Evolutionary conservation across 176 grass and related monocot genomes (phyloP).

Genomic region (Pontederia crassipes): DNA sequence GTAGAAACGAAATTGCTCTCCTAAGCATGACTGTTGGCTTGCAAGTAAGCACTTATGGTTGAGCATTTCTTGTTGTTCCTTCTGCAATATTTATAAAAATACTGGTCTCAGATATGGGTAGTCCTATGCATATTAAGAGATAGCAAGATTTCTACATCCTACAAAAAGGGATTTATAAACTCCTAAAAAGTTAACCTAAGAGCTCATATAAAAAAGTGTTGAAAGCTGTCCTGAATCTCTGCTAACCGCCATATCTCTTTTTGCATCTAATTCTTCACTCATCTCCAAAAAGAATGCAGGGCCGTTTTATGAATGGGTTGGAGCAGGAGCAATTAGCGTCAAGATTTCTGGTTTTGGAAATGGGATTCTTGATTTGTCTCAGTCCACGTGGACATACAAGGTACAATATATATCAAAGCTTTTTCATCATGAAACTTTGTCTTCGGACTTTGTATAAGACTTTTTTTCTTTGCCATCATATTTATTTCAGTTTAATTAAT

Average conservation of each 20-base stretch:
- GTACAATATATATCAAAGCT: slow-evolving; percentile 17
- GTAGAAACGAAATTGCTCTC: slow-evolving; percentile 71
- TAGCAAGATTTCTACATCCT: no score
- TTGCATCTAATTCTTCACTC: background rate
- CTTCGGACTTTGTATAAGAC: background rate
- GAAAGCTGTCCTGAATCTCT: no score
- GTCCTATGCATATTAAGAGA: background rate
- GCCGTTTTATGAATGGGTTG: slow-evolving; percentile 73
- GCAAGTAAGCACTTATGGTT: slow-evolving; percentile 42
- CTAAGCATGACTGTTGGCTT: slow-evolving; percentile 92
- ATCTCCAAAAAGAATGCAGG: slow-evolving; percentile 58
- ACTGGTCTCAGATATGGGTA: background rate
- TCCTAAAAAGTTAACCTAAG: no score
- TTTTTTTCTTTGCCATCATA: background rate
- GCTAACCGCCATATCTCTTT: no score
- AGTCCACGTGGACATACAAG: slow-evolving; percentile 67
- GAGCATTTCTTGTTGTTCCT: background rate
- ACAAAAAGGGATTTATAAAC: no score
- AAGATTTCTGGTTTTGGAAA: slow-evolving; percentile 54
- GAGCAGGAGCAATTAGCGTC: slow-evolving; percentile 68
- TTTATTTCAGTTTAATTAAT: no score
- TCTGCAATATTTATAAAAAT: background rate
- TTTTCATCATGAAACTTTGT: background rate
- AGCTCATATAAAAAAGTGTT: no score
- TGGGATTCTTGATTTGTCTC: slow-evolving; percentile 45